phyloP scores from a whole-genome alignment of 176 grass and related monocot species.

The Ensete glaucum region DNA sequence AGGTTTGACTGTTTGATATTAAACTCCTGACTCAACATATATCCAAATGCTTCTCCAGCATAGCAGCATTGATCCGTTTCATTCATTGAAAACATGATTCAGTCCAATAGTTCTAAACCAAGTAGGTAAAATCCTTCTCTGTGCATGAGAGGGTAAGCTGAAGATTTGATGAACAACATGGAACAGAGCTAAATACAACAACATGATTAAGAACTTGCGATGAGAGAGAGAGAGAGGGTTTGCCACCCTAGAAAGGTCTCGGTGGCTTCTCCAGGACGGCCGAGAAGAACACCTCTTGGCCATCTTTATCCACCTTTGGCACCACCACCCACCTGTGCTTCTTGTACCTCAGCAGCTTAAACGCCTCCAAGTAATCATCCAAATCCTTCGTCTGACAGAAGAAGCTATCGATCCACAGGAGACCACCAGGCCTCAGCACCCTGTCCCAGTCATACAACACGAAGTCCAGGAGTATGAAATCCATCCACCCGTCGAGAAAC shows the following conservation, averaged over 20 bases:
- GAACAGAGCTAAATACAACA: too few relatives aligned
- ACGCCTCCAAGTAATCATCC: constrained; percentile 32
- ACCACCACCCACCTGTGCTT: constrained; percentile 28
- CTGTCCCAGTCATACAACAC: constrained; percentile 39
- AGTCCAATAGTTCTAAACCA: too few relatives aligned
- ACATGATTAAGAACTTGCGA: too few relatives aligned
- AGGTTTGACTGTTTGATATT: too few relatives aligned
- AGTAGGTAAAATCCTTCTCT: too few relatives aligned
- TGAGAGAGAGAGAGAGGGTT: too few relatives aligned
- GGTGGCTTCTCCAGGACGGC: constrained; percentile 39
- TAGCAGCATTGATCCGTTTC: too few relatives aligned
- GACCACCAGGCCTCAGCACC: constrained; percentile 31
- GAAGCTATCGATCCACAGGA: constrained; percentile 45
- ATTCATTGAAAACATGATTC: too few relatives aligned
- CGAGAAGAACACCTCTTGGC: constrained; percentile 34
- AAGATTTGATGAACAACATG: too few relatives aligned
- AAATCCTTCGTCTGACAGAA: constrained; percentile 30
- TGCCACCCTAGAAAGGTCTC: constrained; percentile 25
- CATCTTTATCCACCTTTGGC: constrained; percentile 37
- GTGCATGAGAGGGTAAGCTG: too few relatives aligned
- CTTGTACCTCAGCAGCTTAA: constrained; percentile 34
- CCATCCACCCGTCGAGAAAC: constrained; percentile 41
- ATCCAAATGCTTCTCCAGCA: too few relatives aligned
- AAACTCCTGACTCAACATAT: too few relatives aligned
- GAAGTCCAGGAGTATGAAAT: constrained; percentile 30